Evolutionary conservation across 2,329 filamentous ascomycete species (phyloP), one percentile per base, ranked within the genome.

Genomic region (Colletotrichum echinochloae): DNA sequence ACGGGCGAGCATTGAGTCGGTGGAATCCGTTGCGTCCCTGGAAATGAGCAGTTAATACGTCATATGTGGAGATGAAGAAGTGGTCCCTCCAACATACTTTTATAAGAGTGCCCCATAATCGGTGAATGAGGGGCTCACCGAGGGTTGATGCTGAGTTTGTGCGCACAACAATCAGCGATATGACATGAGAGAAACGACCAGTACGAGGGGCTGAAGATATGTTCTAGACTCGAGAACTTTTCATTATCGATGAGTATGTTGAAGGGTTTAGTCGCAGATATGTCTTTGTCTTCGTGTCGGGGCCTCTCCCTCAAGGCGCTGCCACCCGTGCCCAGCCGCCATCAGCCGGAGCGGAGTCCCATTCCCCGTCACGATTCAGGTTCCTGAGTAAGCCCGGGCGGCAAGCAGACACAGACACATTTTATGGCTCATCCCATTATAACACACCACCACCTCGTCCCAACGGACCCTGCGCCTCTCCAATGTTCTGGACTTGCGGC

Each of bases 391-490:
- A 70, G 66, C 66, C 66, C 41, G 11, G 39, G 44, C 60, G 55
- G 66, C 49, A 55, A 44, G 33, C 26, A 54, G 28, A 54, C 16
- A 35, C 7, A 57, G n/a, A 33, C 49, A 55, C 35, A 1, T 68
- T 68, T 70, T 68, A 68, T 63, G 56, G 63, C 66, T 70, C 63
- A 61, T 68, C 57, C 68, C 64, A 71, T 59, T 60, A 51, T 55
- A 68, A 68, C 65, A 68, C 65, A 71, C 57, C 52, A 68, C 57
- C 57, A 59, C 57, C 64, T 48, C 37, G 62, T 70, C 46, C 49
- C 23, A 39, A 54, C 48, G 46, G 60, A 59, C 28, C 55, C 23
- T 49, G 54, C 37, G 20, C 46, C 39, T 30, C 59, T 59, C 68
- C 68, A 68, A 71, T 71, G 68, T 59, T 59, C 39, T 41, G 30